These are phyloP conservation scores for Leucaena leucocephala DNA, from an alignment of 306 rosid genomes.

Conservation along the genomic window DNA sequence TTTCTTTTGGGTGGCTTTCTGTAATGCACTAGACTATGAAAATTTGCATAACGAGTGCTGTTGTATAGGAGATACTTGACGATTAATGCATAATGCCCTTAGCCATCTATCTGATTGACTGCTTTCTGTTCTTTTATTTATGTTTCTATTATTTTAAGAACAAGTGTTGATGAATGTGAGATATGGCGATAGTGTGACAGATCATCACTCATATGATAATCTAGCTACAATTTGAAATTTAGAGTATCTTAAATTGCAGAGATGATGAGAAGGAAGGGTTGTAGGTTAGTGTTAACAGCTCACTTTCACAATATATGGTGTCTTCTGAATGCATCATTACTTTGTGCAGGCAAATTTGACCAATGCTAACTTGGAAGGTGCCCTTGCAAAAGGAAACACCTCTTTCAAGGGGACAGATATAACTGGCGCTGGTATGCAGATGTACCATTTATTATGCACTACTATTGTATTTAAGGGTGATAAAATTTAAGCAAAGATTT, in stretches of 20 bases:
- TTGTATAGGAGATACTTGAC: constrained; percentile 8
- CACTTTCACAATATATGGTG: not conserved
- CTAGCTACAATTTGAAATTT: not conserved
- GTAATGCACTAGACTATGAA: constrained; percentile 1
- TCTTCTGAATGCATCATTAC: constrained; percentile 31
- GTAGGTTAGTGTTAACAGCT: constrained; percentile 1
- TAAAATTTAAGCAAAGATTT: constrained; percentile 1
- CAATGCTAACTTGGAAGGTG: constrained; percentile 96
- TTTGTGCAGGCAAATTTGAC: constrained; percentile 77
- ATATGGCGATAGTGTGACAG: not conserved
- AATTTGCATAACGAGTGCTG: constrained; percentile 7
- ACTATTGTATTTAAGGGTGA: constrained; percentile 14
- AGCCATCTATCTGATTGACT: constrained; percentile 24
- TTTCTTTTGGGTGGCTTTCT: constrained; percentile 1
- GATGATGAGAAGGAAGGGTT: constrained; percentile 23
- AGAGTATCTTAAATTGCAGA: constrained; percentile 1
- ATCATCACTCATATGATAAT: not conserved
- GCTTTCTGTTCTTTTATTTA: not conserved
- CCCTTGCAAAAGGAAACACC: constrained; percentile 87
- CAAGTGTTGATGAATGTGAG: constrained; percentile 3
- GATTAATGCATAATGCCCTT: constrained; percentile 24
- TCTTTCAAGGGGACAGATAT: constrained; percentile 81
- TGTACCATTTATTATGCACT: constrained; percentile 10
- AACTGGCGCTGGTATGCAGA: constrained; percentile 80
- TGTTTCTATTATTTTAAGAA: not conserved